These are phyloP conservation scores for Phylloporus scabripes DNA, from an alignment of 768 basidiomycete species.

Conservation along the genomic window DNA sequence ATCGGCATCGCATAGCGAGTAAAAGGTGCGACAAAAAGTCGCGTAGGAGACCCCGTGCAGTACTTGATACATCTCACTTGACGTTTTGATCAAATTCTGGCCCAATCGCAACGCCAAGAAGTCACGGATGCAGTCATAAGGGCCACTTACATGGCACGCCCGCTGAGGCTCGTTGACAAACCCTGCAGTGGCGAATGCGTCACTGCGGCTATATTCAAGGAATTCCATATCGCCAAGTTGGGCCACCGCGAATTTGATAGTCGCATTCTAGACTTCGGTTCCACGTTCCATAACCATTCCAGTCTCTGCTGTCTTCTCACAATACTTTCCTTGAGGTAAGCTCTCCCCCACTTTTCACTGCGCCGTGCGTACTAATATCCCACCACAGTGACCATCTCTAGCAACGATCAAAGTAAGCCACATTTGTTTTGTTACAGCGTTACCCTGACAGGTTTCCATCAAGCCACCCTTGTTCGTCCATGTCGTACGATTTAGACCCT, in stretches of 20 bases:
- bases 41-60: background rate
- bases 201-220: background rate
- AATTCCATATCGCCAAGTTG: background rate
- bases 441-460: conserved; percentile 4
- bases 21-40: background rate
- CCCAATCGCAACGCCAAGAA: too few relatives aligned
- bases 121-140: too few relatives aligned
- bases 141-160: background rate
- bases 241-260: background rate
- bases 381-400: background rate
- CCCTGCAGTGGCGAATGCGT: too few relatives aligned
- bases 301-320: background rate
- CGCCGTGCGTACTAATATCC: background rate
- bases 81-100: background rate
- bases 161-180: background rate
- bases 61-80: background rate
- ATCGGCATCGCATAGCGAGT: background rate
- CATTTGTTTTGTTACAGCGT: background rate
- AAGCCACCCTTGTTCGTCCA: conserved; percentile 5
- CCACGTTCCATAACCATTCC: background rate
- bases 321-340: background rate
- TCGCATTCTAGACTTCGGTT: background rate
- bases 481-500: conserved; percentile 26
- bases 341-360: background rate
- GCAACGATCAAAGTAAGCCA: background rate